Conservation (phyloP, 177 flowering plant species). For the Tripterygium wilfordii region DNA sequence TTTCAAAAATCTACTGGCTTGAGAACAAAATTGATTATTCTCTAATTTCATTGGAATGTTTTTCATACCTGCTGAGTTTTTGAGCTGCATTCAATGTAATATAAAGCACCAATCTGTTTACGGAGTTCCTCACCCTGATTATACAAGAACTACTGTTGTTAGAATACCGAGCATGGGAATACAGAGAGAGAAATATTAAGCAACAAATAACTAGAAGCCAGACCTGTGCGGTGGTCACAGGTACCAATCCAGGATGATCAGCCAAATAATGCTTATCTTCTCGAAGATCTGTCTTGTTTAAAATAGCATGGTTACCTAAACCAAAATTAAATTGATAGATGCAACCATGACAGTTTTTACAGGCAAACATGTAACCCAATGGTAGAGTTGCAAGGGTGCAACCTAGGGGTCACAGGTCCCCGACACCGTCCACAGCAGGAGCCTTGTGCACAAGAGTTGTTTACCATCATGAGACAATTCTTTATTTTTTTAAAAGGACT, state of each 20-base stretch:
- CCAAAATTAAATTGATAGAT: background rate
- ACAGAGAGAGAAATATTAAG: background rate
- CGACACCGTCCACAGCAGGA: too few species aligned
- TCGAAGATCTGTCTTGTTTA: conserved; percentile 67
- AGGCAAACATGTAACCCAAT: background rate
- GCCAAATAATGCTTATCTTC: conserved; percentile 90
- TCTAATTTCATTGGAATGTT: too few species aligned
- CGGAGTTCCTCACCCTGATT: conserved; percentile 95
- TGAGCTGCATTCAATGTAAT: conserved; percentile 96
- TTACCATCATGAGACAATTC: too few species aligned
- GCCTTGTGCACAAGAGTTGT: too few species aligned
- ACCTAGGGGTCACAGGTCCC: too few species aligned
- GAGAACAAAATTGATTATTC: too few species aligned
- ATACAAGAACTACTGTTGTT: conserved; percentile 6
- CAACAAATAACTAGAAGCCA: conserved; percentile 8
- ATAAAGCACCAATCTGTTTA: conserved; percentile 85
- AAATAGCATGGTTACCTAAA: background rate
- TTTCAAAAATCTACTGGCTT: too few species aligned
- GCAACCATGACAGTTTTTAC: background rate
- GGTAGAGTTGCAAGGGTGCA: background rate
- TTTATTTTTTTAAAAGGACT: too few species aligned
- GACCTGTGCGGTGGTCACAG: conserved; percentile 89
- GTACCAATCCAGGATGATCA: conserved; percentile 90
- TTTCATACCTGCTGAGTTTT: conserved; percentile 89
- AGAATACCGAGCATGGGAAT: background rate